Evolutionary conservation across 78 protist species (phyloP), one percentile per base, ranked within the genome.

Genomic region (Pelomyxa schiedti): DNA sequence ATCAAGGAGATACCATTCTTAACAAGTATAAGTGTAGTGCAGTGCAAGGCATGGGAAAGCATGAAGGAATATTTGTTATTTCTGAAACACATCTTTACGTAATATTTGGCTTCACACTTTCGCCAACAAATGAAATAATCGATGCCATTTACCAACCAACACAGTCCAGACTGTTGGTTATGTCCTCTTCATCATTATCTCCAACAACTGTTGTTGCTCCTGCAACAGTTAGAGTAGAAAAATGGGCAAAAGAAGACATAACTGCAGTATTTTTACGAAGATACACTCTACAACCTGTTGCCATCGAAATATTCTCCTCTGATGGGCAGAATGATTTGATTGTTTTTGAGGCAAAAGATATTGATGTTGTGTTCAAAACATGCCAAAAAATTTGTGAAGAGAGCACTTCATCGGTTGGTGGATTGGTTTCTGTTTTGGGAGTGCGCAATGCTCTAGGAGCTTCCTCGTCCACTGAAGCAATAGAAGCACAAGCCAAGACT

Each of bases 21-120:
- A 16, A 47, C 0, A 81, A 75, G 80, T 75, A 66, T n/a, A 81
- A 72, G 39, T 74, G 79, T 72, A 80, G 86, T 9, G 72, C 78
- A 43, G 88, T 83, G 2, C 80, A 83, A 63, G 88, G 88, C 39
- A 83, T 83, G 83, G 88, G 77, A 43, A 83, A 72, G 74, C 67
- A 58, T 41, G 81, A 76, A 37, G 88, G 88, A 64, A 69, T 83
- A 7, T 41, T 83, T 5, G 32, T 83, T 22, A 74, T 83, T 40
- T 76, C 83, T 29, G 70, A 72, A 3, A 53, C 47, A 22, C 58
- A 83, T 37, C 66, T 83, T 75, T 83, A 83, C 29, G 79, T 83
- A 4, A 69, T 83, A 63, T 81, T 77, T 69, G 82, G 82, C 0
- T 83, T 77, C 52, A 1, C 32, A 1, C 74, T 78, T 43, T n/a